Evolutionary conservation across 2,329 filamentous ascomycete genomes (phyloP).

Genomic region (Talaromyces rugulosus): DNA sequence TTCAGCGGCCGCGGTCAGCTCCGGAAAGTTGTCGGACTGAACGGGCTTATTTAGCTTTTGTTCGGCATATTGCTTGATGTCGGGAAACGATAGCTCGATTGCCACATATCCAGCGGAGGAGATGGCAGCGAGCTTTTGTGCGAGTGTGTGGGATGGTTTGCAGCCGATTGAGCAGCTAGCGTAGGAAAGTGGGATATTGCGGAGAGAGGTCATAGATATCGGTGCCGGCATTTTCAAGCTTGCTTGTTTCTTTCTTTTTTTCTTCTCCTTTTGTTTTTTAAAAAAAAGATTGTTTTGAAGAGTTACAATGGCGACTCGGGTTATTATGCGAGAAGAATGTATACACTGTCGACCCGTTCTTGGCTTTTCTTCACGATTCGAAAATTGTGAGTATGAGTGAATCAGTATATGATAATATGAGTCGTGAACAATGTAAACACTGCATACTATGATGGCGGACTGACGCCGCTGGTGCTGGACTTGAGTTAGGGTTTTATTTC

Average conservation of each 20-base stretch:
- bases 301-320: no score
- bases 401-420: neutral
- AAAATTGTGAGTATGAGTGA: neutral
- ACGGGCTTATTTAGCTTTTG: constrained; percentile 48
- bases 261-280: neutral
- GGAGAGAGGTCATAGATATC: constrained; percentile 15
- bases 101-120: constrained; percentile 49
- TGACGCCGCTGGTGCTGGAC: neutral
- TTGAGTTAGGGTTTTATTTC: neutral
- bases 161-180: constrained; percentile 42
- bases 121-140: constrained; percentile 37
- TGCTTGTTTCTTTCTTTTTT: neutral
- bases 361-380: neutral
- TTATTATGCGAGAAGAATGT: neutral
- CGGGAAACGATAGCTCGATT: constrained; percentile 71
- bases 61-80: constrained; percentile 61
- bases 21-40: constrained; percentile 55
- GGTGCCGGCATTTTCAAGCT: constrained; percentile 4
- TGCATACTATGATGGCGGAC: neutral
- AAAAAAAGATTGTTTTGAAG: no score
- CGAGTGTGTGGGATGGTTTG: constrained; percentile 29
- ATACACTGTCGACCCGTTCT: neutral
- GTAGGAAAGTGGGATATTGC: constrained; percentile 34
- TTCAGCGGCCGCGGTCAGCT: constrained; percentile 52
- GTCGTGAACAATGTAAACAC: neutral